Conservation (phyloP, 73 alveolate genomes). For the Effrenium voratum region DNA sequence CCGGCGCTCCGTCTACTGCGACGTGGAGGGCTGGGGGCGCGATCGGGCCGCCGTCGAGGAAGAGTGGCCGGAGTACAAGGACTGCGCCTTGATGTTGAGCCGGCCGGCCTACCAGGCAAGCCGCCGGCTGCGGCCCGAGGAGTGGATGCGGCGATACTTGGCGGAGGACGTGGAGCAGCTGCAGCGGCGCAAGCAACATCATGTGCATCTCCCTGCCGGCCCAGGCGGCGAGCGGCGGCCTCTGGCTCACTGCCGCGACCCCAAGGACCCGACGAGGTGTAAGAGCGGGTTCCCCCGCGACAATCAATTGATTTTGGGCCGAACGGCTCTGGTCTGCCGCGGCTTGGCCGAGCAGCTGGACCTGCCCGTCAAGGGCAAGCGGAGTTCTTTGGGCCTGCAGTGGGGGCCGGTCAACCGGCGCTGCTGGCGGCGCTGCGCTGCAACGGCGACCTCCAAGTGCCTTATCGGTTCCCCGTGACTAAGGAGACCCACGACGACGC, state of each 20-base stretch:
- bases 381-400: conserved; percentile 15
- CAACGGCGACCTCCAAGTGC: conserved; percentile 60
- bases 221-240: conserved; percentile 2
- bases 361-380: conserved; percentile 69
- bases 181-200: conserved; percentile 89
- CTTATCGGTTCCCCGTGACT: conserved; percentile 67
- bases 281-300: conserved; percentile 33
- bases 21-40: conserved; percentile 11
- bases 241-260: conserved; percentile 63
- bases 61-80: conserved; percentile 46
- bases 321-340: conserved; percentile 4
- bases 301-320: neutral
- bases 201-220: conserved; percentile 31
- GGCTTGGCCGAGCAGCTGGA: conserved; percentile 1
- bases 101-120: neutral
- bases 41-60: conserved; percentile 19
- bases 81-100: conserved; percentile 44
- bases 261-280: conserved; percentile 38
- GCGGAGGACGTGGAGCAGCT: conserved; percentile 39
- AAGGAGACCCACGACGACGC: conserved; percentile 18
- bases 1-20: conserved; percentile 30
- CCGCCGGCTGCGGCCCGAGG: neutral
- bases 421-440: conserved; percentile 43
- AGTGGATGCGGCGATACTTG: conserved; percentile 1
- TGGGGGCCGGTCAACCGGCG: conserved; percentile 81